Base-by-base conservation (phyloP, 2,329 filamentous ascomycete genomes). In the Microdochium trichocladiopsis region DNA sequence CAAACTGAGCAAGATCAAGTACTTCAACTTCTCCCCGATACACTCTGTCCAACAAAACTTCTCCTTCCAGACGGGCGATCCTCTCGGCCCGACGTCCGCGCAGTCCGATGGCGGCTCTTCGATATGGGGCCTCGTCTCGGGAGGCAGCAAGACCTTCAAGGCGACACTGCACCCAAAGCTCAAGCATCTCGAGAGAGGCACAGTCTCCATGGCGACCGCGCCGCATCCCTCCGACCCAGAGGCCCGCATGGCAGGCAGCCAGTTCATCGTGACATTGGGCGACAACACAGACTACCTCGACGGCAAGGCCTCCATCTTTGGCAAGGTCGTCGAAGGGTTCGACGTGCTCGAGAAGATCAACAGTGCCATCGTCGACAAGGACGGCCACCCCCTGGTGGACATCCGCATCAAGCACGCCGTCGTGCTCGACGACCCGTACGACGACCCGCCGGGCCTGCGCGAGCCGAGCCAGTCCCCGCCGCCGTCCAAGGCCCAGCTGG, bases 1-100 rank as follows among this genome's bases (percentile, higher is more conserved):
- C 53, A 97, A 99, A 79, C 88, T 99, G 61, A 96, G 94, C 83
- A 97, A 97, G 74, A 78, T 91, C 72, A 99, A 96, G 75, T 99
- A 97, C 75, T 99, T 96, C 83, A 97, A 97, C 75, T 97, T 95
- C 69, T 86, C 91, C 5, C 94, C 93, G 24, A 75, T 97, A 51
- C 90, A 96, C 73, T 91, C 87, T 59, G 83, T 99, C 36, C 94
- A 96, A 66, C 94, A 93, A 68, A 85, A 90, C 71, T 97, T 96
- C 72, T 95, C 92, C 55, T 96, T 96, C 71, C 93, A 97, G 71
- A 95, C 90, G 28, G 93, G 93, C 67, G 94, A 97, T 64, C 93
- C 93, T 12, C 84, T 97, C 51, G 93, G 94, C 12, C 93, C 92
- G 12, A 82, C 87, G 53, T 89, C 90, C 14, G 75, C 82, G 60